A percentile compares a stretch with the other conserved stretches of the same genome.
phyloP scores from a whole-genome alignment of 2,329 filamentous ascomycete species.

The Xenoacremonium recifei region DNA sequence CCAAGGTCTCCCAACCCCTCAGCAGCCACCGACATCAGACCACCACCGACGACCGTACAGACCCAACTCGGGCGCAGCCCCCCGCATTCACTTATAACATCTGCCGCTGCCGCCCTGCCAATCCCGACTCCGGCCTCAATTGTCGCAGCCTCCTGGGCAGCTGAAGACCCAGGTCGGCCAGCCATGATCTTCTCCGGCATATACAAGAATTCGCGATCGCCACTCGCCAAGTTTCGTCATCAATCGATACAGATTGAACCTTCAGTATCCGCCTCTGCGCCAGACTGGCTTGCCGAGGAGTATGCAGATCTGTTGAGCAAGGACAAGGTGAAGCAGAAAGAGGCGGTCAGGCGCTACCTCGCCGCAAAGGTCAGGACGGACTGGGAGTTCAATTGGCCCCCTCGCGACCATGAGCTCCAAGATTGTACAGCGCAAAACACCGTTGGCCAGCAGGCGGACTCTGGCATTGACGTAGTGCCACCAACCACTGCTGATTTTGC shows the following conservation, averaged over 20 bases:
- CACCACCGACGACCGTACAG: conserved; percentile 20
- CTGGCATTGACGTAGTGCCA: conserved; percentile 2
- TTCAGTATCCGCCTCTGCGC: conserved; percentile 26
- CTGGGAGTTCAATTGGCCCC: conserved; percentile 61
- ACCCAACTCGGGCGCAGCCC: conserved; percentile 18
- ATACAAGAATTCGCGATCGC: conserved; percentile 55
- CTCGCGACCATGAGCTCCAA: conserved; percentile 20
- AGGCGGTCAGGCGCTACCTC: conserved; percentile 58
- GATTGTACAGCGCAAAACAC: conserved; percentile 8
- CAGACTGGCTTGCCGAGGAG: conserved; percentile 45
- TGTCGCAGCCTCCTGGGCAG: conserved; percentile 15
- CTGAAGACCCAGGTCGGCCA: conserved; percentile 14
- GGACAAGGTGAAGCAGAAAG: conserved; percentile 62
- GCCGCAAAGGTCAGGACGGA: conserved; percentile 54
- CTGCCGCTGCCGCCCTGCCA: conserved; percentile 15
- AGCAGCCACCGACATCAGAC: conserved; percentile 15
- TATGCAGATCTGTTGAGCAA: conserved; percentile 60
- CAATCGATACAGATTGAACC: conserved; percentile 29
- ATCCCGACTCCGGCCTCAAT: conserved; percentile 3
- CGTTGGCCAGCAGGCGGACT: conserved; percentile 4
- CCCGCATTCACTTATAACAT: conserved; percentile 21
- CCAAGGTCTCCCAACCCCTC: conserved; percentile 8
- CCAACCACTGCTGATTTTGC: conserved; percentile 8
- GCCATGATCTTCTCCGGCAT: conserved; percentile 59
- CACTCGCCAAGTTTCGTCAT: conserved; percentile 51